Evolutionary conservation across 2,329 filamentous ascomycete species (phyloP), one percentile per base, ranked within the genome.

Genomic region (Aspergillus puulaauensis): DNA sequence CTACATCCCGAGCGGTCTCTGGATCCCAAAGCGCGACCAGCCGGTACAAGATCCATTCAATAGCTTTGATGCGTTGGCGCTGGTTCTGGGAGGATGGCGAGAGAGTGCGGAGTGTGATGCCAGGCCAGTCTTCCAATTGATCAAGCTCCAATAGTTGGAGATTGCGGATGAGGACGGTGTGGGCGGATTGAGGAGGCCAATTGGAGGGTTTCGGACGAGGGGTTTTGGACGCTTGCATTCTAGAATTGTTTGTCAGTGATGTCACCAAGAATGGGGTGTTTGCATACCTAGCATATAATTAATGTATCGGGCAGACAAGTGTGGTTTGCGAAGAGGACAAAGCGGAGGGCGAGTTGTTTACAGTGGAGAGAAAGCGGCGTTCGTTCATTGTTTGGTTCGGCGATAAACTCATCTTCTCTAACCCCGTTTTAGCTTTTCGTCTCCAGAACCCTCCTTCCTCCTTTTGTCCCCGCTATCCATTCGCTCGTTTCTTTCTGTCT

Each of bases 41-140:
- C 52, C 90, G 88, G 73, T 90, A 96, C n/a, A 98, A 79, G 0
- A 89, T 86, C 91, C 93, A 98, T 78, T 99, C 95, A 39, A 93
- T 86, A 59, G 86, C 86, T 66, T 90, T 86, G 39, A 96, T 87
- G 53, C 93, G 86, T 73, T 88, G 89, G 76, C 93, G 95, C 73
- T 93, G 89, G 53, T 90, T 90, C 61, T 88, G 86, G 48, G 83
- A 82, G 0, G 82, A 83, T 66, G 90, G 84, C 3, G 85, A 84
- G 70, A 98, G 91, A 2, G 89, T 90, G 50, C 87, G 81, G 0
- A 81, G 71, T 1, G 84, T 86, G 56, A 97, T 89, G 17, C 77
- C 82, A 0, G 93, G 93, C 90, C 93, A 97, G 75, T 96, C 91
- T 1, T 85, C 79, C 0, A 82, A 82, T 50, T 83, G 78, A 68